These are phyloP conservation scores for Moesziomyces antarcticus DNA, from an alignment of 1,284 basidiomycete species.

Conservation along the genomic window DNA sequence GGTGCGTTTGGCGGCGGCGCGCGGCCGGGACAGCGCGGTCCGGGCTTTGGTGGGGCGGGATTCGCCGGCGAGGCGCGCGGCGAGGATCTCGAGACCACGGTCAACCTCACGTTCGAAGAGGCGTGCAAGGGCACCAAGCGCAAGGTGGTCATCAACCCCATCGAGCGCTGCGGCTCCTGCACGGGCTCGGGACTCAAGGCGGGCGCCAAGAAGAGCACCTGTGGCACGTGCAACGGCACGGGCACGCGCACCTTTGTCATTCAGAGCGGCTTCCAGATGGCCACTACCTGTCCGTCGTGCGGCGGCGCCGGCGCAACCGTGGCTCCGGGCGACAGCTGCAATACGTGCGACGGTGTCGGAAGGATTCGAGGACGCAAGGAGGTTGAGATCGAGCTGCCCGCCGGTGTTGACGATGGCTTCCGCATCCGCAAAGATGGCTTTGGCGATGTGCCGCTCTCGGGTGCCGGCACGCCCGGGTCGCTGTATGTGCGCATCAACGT, in stretches of 20 bases:
- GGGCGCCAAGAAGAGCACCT: constrained; percentile 85
- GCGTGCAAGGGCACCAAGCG: constrained; percentile 89
- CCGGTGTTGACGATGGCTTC: constrained; percentile 97
- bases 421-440: constrained; percentile 83
- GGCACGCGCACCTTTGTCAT: constrained; percentile 91
- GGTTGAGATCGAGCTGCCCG: constrained; percentile 80
- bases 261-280: constrained; percentile 96
- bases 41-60: constrained; percentile 69
- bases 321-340: constrained; percentile 82
- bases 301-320: constrained; percentile 84
- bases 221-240: constrained; percentile 83
- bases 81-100: constrained; percentile 82
- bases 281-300: constrained; percentile 87
- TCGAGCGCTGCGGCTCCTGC: constrained; percentile 86
- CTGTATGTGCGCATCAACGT: constrained; percentile 89
- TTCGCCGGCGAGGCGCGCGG: constrained; percentile 74
- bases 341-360: constrained; percentile 85
- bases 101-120: constrained; percentile 88
- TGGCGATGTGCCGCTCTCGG: constrained; percentile 84
- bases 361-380: constrained; percentile 83
- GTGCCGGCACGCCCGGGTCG: constrained; percentile 79
- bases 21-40: constrained; percentile 37
- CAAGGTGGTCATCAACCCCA: constrained; percentile 81
- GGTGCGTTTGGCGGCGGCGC: constrained; percentile 71
- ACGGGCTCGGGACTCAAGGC: constrained; percentile 86